Conservation (phyloP, 352 stramenopile species). For the Thalassiosira livingstoniorum region DNA sequence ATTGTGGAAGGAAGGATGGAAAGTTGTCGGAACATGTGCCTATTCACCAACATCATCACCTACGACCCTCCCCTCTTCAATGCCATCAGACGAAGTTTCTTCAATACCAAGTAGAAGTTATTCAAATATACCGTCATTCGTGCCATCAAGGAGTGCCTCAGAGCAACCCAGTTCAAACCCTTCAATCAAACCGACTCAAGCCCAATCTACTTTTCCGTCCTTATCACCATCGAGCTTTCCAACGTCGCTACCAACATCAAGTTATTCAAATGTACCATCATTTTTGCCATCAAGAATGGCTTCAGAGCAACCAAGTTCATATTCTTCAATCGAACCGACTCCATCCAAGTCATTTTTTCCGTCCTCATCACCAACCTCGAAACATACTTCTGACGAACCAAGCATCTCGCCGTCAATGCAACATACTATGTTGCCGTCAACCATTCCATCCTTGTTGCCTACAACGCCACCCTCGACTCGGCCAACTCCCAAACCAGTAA, state of each 20-base stretch:
- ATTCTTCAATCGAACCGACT: background rate
- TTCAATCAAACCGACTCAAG: background rate
- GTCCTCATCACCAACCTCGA: background rate
- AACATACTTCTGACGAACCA: background rate
- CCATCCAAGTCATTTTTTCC: background rate
- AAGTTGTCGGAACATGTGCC: slow-evolving; percentile 8
- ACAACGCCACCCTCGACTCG: too few relatives aligned
- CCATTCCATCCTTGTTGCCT: background rate
- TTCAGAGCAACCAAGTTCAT: slow-evolving; percentile 5
- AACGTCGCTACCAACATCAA: background rate
- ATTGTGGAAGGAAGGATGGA: slow-evolving; percentile 8
- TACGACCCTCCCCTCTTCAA: background rate
- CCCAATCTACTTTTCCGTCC: background rate
- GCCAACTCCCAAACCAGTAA: too few relatives aligned
- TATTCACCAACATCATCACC: background rate
- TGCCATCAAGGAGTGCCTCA: background rate
- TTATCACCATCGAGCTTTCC: background rate
- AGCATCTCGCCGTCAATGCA: background rate
- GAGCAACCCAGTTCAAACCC: background rate
- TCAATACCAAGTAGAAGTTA: background rate
- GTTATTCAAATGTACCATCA: background rate
- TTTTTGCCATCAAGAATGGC: background rate
- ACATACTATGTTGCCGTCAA: background rate
- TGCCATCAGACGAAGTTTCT: background rate
- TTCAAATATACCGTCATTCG: background rate